Conservation (phyloP, 805 yeast genomes). For the Schwanniomyces occidentalis region DNA sequence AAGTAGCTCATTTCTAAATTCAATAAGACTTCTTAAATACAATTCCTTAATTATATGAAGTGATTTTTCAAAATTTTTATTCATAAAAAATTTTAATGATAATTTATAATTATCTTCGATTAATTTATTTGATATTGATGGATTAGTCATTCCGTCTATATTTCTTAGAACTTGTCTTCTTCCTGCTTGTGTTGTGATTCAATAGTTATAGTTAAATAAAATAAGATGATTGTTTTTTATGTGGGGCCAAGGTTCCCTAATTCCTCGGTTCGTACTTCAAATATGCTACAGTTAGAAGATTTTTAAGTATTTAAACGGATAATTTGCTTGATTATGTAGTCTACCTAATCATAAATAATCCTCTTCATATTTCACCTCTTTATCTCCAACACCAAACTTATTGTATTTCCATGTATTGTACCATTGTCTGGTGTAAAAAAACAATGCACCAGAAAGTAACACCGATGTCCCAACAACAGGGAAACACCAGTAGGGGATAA, state of each 20-base stretch:
- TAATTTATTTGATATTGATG: conserved; percentile 3
- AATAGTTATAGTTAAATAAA: too few species aligned
- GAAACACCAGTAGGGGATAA: conserved; percentile 58
- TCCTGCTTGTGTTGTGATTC: too few species aligned
- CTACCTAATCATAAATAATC: conserved; percentile 10
- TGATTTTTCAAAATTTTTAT: conserved; percentile 36
- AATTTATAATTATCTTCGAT: conserved; percentile 26
- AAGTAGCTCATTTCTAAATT: conserved; percentile 22
- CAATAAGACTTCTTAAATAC: conserved; percentile 20
- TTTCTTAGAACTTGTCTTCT: too few species aligned
- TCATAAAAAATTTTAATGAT: conserved; percentile 40
- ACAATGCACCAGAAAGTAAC: conserved; percentile 41
- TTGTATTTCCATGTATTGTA: conserved; percentile 2
- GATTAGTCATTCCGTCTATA: too few species aligned
- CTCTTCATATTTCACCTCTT: conserved; percentile 14
- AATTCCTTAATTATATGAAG: conserved; percentile 24
- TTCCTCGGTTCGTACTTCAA: too few species aligned
- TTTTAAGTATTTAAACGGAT: too few species aligned
- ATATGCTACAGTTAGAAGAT: too few species aligned
- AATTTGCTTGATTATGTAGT: too few species aligned
- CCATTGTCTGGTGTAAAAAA: conserved; percentile 14
- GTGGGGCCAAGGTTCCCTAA: too few species aligned
- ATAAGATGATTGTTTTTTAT: too few species aligned
- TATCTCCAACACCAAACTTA: conserved; percentile 5
- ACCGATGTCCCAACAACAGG: conserved; percentile 54